phyloP scores from a whole-genome alignment of 176 grass and related monocot species.

The Urochloa ruziziensis region DNA sequence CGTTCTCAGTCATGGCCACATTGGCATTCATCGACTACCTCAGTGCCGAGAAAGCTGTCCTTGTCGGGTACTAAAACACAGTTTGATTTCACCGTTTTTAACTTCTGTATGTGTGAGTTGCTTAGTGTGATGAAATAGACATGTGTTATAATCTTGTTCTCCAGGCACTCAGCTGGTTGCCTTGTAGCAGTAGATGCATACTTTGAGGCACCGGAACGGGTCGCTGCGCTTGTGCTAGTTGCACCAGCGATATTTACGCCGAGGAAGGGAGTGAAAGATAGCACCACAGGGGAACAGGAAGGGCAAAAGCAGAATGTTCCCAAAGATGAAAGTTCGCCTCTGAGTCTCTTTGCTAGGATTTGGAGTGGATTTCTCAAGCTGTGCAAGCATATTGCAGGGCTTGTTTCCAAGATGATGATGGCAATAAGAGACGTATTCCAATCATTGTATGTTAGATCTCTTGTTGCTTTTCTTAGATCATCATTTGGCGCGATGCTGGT shows the following conservation, averaged over 20 bases:
- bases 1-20: slow-evolving; percentile 73
- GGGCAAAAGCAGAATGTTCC: slow-evolving; percentile 24
- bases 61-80: slow-evolving; percentile 59
- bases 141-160: slow-evolving; percentile 11
- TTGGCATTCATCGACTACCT: slow-evolving; percentile 74
- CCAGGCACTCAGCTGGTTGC: slow-evolving; percentile 91
- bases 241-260: slow-evolving; percentile 74
- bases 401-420: slow-evolving; percentile 37
- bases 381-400: slow-evolving; percentile 34
- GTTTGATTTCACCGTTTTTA: slow-evolving; percentile 38
- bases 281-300: background rate
- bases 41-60: slow-evolving; percentile 45
- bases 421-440: slow-evolving; percentile 35
- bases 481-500: slow-evolving; percentile 60
- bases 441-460: slow-evolving; percentile 48
- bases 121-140: background rate
- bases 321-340: background rate
- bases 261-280: slow-evolving; percentile 29
- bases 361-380: slow-evolving; percentile 50
- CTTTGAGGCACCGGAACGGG: slow-evolving; percentile 64
- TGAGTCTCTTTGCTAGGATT: slow-evolving; percentile 50
- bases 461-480: slow-evolving; percentile 62
- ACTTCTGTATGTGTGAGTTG: background rate
- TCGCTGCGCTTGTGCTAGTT: slow-evolving; percentile 77
- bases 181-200: slow-evolving; percentile 74